Percentiles rank a stretch among this genome's conserved stretches.
Evolutionary conservation across 2,329 filamentous ascomycete species (phyloP).

Genomic region (Colletotrichum viniferum): DNA sequence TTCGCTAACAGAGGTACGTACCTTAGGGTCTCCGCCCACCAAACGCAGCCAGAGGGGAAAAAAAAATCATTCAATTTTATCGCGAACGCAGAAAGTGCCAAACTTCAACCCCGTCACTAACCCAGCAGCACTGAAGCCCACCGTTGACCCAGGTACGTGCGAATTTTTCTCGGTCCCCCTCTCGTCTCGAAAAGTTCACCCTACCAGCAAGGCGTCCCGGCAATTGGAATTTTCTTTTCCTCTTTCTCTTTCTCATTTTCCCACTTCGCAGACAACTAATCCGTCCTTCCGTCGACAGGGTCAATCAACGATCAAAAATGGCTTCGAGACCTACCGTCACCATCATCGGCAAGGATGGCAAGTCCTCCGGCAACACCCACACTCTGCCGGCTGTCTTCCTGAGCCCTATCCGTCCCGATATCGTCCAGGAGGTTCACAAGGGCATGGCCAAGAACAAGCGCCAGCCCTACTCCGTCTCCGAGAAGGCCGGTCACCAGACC

Average conservation of each 20-base stretch:
- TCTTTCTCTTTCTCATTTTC: background rate
- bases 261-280: conserved; percentile 20
- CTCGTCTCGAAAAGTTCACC: background rate
- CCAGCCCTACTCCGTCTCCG: conserved; percentile 98
- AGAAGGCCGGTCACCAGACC: conserved; percentile 99
- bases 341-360: conserved; percentile 95
- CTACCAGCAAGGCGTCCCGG: conserved; percentile 10
- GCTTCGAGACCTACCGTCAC: conserved; percentile 97
- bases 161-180: background rate
- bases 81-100: conserved; percentile 31
- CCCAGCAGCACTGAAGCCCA: conserved; percentile 31
- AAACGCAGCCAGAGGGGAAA: conserved; percentile 28
- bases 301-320: conserved; percentile 60
- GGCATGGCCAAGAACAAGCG: conserved; percentile 99
- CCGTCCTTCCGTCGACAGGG: conserved; percentile 11
- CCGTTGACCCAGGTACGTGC: conserved; percentile 43
- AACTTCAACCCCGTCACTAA: conserved; percentile 34
- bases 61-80: conserved; percentile 42
- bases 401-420: conserved; percentile 96
- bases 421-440: conserved; percentile 98
- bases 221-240: background rate
- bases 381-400: conserved; percentile 96
- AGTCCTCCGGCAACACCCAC: conserved; percentile 86
- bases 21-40: conserved; percentile 45
- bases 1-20: conserved; percentile 32